A percentile compares a stretch with the other conserved stretches of the same genome.
Evolutionary conservation across 306 rosid genomes (phyloP).

Genomic region (Fragaria nilgerrensis): DNA sequence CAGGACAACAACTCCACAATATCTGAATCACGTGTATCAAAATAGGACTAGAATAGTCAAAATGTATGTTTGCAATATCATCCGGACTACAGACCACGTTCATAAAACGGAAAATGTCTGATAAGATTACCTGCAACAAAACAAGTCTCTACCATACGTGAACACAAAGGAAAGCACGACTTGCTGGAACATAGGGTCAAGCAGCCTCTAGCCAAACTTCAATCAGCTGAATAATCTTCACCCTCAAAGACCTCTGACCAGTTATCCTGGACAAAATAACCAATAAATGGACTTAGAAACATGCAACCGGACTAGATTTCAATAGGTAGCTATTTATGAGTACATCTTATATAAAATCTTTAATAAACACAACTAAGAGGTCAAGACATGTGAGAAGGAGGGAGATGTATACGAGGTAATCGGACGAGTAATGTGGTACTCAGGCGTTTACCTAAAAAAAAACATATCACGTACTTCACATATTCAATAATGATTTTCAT

Average conservation of each 20-base stretch:
- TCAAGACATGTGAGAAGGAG: not conserved
- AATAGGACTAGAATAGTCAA: not conserved
- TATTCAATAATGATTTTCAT: slow-evolving; percentile 25
- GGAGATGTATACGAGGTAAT: not conserved
- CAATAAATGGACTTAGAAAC: slow-evolving; percentile 17
- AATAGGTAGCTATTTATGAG: not conserved
- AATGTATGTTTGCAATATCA: slow-evolving; percentile 16
- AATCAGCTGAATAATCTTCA: slow-evolving; percentile 27
- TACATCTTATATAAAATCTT: not conserved
- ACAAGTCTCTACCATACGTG: slow-evolving; percentile 23
- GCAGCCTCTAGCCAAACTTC: slow-evolving; percentile 23
- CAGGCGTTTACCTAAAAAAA: slow-evolving; percentile 32
- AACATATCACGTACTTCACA: slow-evolving; percentile 24
- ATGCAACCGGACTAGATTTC: slow-evolving; percentile 9
- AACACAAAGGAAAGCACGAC: slow-evolving; percentile 32
- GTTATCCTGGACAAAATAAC: slow-evolving; percentile 30
- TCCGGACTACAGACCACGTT: slow-evolving; percentile 1
- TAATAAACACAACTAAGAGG: not conserved
- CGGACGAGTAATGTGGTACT: slow-evolving; percentile 13
- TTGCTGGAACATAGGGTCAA: slow-evolving; percentile 21
- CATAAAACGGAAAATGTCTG: slow-evolving; percentile 8
- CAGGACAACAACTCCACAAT: slow-evolving; percentile 1
- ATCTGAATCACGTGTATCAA: not conserved
- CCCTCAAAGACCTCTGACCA: slow-evolving; percentile 8
- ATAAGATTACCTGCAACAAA: slow-evolving; percentile 46